phyloP scores from a whole-genome alignment of 305 asterid genomes.

The Fraxinus nigra region DNA sequence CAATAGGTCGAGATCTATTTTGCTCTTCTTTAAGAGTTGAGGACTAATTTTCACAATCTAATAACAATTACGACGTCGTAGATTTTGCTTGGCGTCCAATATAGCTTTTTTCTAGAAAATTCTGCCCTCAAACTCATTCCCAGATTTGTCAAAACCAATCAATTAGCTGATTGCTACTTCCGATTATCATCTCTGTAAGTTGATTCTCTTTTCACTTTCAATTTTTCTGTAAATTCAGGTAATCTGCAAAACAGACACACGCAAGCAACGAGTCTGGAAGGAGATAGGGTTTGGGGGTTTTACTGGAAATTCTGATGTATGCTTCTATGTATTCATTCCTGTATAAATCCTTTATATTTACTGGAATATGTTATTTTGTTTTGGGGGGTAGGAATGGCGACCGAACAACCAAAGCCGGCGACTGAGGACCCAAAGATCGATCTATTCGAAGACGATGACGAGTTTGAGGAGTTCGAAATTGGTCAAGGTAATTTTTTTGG shows the following conservation, averaged over 20 bases:
- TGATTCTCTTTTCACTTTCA: background rate
- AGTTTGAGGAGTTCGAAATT: conserved; percentile 83
- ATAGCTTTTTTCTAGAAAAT: conserved; percentile 1
- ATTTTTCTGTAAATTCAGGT: background rate
- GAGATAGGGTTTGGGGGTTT: conserved; percentile 21
- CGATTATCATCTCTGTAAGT: conserved; percentile 23
- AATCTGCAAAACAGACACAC: background rate
- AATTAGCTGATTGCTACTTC: background rate
- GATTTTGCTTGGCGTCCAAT: background rate
- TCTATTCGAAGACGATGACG: conserved; percentile 88
- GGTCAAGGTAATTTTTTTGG: conserved; percentile 52
- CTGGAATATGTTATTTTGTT: background rate
- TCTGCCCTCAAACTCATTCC: background rate
- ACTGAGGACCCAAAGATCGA: conserved; percentile 70
- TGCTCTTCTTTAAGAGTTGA: background rate
- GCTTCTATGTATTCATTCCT: background rate
- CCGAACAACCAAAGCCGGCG: conserved; percentile 54
- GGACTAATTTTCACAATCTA: background rate
- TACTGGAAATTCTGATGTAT: background rate
- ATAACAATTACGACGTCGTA: conserved; percentile 18
- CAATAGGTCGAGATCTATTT: background rate
- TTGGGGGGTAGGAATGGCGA: conserved; percentile 42
- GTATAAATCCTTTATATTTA: background rate
- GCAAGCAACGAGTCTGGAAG: background rate
- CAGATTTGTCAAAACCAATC: background rate